Evolutionary conservation across 176 grass and related monocot genomes (phyloP), one percentile per base, ranked within the genome.

Genomic region (Eragrostis nindensis): DNA sequence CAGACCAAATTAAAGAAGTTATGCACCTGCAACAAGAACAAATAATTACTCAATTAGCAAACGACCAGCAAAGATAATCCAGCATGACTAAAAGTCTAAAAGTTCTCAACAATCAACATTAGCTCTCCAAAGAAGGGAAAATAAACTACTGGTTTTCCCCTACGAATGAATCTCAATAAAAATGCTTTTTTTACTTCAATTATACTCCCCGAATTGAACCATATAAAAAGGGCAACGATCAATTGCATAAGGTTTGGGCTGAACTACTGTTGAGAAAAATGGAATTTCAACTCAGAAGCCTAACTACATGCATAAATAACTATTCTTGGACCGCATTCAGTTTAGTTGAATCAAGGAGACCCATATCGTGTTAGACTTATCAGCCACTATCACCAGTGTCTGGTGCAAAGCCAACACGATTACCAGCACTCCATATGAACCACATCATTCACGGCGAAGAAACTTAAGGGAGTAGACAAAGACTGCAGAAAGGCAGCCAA

Each of bases 41-140:
- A 82, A 60, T 30, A 81, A 74, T 76, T n/a, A 29, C 10, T n/a
- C 54, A 63, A 80, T 77, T 5, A 87, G 24, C 17, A 70, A 40
- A 77, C 2, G 19, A 57, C 12, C 63, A 16, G 17, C 21, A 15
- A 42, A 15, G 32, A 18, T 42, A 55, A 42, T 65, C 38, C 48
- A 71, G 49, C 11, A 25, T 45, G 63, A 42, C n/a, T n/a, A n/a
- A n/a, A n/a, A n/a, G n/a, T n/a, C 17, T 18, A 43, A 41, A 4
- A 71, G 21, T 79, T 57, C 8, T 26, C 1, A 56, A 17, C 24
- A 53, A 48, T 18, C 49, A 38, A 30, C 21, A 27, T 9, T 18
- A 42, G 49, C 47, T 2, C 5, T 73, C 52, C 4, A 36, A 73
- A 73, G 8, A 29, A 21, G 21, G 41, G 14, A 17, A 29, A 32